Base-by-base conservation (phyloP, 2,329 filamentous ascomycete species). In the Sporothrix luriei region DNA sequence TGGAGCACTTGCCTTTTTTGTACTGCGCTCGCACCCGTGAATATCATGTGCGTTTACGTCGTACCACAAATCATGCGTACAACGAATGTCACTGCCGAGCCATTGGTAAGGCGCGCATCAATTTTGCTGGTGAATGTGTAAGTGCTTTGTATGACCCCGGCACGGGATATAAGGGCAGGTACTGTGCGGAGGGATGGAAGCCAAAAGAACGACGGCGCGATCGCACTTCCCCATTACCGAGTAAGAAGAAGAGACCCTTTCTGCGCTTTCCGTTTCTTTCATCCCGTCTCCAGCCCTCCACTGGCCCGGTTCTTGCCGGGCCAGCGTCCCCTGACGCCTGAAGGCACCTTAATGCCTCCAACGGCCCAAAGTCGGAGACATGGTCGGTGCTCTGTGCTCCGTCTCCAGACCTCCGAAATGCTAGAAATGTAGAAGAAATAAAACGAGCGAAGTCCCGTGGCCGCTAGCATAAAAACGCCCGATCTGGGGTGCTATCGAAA, bases 171-270 rank as follows among this genome's bases (percentile, higher is more conserved):
- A 43, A 61, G 19, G 61, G 61, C 43, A 65, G 61, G 61, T 13
- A 19, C 24, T n/a, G 6, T 33, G 1, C 29, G 7, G 29, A 33
- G 29, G 29, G 62, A 54, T 67, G 65, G 65, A 67, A 67, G 65
- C 51, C 21, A 46, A 67, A 55, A 67, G 65, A 67, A 67, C 51
- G 51, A 54, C 55, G 24, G 33, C 51, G n/a, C 49, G 24, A 59
- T 26, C n/a, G 49, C 49, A 43, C 64, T 57, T 68, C 26, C 52
- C 52, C 51, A 43, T 55, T 38, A 1, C 46, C 64, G 11, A 24
- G 33, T 24, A 24, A 13, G n/a, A n/a, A 16, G 13, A 38, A 6
- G 10, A 59, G 40, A 33, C 11, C 21, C 13, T 64, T 33, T 33
- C 33, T 33, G 33, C 33, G 33, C 33, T 33, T 33, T 33, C 33